Conservation (phyloP, 306 rosid species). For the Lathyrus oleraceus region DNA sequence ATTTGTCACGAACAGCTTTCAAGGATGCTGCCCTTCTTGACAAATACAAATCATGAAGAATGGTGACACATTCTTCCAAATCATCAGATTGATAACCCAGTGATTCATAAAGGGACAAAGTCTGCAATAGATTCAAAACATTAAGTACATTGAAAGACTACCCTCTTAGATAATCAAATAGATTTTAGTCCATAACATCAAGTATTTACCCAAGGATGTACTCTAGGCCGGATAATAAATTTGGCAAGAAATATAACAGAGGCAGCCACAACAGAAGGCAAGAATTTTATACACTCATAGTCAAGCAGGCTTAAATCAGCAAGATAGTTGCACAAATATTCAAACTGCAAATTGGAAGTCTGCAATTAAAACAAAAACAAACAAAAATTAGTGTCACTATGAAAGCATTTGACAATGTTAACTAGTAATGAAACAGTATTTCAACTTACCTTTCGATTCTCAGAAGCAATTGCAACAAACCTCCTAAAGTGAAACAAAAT, state of each 20-base stretch:
- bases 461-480: slow-evolving; percentile 45
- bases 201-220: slow-evolving; percentile 78
- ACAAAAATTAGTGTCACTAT: not conserved
- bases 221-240: slow-evolving; percentile 52
- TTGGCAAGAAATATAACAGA: slow-evolving; percentile 70
- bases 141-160: not conserved
- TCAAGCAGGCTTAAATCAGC: slow-evolving; percentile 84
- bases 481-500: slow-evolving; percentile 49
- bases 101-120: slow-evolving; percentile 41
- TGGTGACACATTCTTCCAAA: slow-evolving; percentile 59
- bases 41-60: slow-evolving; percentile 67
- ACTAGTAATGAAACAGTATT: not conserved
- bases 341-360: slow-evolving; percentile 53
- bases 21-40: slow-evolving; percentile 66
- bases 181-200: not conserved
- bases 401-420: not conserved
- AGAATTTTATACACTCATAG: slow-evolving; percentile 56
- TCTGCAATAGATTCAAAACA: slow-evolving; percentile 40
- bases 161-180: not conserved
- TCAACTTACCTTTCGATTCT: slow-evolving; percentile 20
- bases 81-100: slow-evolving; percentile 56
- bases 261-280: slow-evolving; percentile 84
- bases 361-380: slow-evolving; percentile 30
- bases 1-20: slow-evolving; percentile 68
- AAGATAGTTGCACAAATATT: slow-evolving; percentile 64